Evolutionary conservation across 2,329 filamentous ascomycete genomes (phyloP).

Genomic region (Dothideomycetes sp.): DNA sequence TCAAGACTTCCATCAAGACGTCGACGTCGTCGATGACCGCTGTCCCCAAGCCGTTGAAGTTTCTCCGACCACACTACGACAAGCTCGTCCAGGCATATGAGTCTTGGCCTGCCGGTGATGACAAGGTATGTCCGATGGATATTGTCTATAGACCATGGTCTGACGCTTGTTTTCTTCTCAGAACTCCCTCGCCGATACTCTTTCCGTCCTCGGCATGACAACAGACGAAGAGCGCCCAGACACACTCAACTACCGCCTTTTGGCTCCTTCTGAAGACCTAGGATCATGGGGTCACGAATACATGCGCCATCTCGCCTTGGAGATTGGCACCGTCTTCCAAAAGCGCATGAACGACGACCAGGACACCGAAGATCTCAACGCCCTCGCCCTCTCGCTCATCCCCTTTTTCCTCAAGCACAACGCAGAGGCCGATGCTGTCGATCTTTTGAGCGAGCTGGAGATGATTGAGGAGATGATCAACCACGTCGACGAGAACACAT

Average conservation of each 20-base stretch:
- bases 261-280: conserved; percentile 84
- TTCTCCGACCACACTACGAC: conserved; percentile 93
- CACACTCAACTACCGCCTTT: conserved; percentile 87
- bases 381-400: conserved; percentile 74
- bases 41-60: conserved; percentile 96
- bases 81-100: conserved; percentile 80
- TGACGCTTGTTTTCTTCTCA: conserved; percentile 15
- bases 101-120: conserved; percentile 69
- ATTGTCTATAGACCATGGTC: neutral
- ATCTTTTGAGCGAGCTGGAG: conserved; percentile 92
- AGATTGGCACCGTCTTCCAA: conserved; percentile 90
- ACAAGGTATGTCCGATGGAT: conserved; percentile 52
- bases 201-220: conserved; percentile 97
- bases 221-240: conserved; percentile 94
- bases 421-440: conserved; percentile 93
- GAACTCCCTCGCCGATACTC: conserved; percentile 77
- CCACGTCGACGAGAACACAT: conserved; percentile 89
- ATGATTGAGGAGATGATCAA: conserved; percentile 87
- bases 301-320: conserved; percentile 84
- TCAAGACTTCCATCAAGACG: conserved; percentile 98
- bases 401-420: conserved; percentile 96
- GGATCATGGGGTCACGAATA: conserved; percentile 98
- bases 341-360: conserved; percentile 80
- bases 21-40: conserved; percentile 99
- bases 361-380: conserved; percentile 69